Conservation (phyloP, 2,329 filamentous ascomycete genomes). For the Cordyceps farinosa region DNA sequence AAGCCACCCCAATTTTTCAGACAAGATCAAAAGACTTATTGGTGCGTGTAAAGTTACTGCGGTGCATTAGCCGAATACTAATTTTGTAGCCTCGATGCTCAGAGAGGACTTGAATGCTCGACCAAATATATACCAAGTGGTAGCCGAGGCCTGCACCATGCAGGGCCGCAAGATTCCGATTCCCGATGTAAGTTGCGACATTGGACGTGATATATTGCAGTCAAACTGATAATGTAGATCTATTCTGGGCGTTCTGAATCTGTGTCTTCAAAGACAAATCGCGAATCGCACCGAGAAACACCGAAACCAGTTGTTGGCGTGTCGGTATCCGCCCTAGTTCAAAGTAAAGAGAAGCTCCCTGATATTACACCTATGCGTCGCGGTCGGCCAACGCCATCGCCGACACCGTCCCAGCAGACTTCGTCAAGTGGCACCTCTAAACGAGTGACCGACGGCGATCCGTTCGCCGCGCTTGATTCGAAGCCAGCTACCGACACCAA, state of each 20-base stretch:
- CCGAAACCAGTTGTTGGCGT: slow-evolving; percentile 68
- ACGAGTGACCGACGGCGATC: slow-evolving; percentile 69
- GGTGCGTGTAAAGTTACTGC: slow-evolving; percentile 46
- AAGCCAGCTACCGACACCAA: slow-evolving; percentile 39
- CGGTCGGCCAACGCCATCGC: slow-evolving; percentile 54
- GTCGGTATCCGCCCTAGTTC: slow-evolving; percentile 71
- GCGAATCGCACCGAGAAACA: slow-evolving; percentile 36
- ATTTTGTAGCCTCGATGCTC: slow-evolving; percentile 73
- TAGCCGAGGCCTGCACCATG: slow-evolving; percentile 84
- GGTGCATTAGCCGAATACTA: slow-evolving; percentile 18
- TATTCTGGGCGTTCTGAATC: slow-evolving; percentile 54
- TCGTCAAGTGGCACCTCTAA: slow-evolving; percentile 59
- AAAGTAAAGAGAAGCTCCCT: slow-evolving; percentile 70
- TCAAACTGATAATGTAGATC: slow-evolving; percentile 39
- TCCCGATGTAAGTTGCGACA: slow-evolving; percentile 65
- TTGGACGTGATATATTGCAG: slow-evolving; percentile 17
- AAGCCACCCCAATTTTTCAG: slow-evolving; percentile 82
- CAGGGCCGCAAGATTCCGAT: slow-evolving; percentile 82
- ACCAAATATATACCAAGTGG: slow-evolving; percentile 91
- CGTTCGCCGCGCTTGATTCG: slow-evolving; percentile 85
- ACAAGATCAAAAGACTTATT: slow-evolving; percentile 84
- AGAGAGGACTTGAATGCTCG: slow-evolving; percentile 73
- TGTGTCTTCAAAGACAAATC: slow-evolving; percentile 48
- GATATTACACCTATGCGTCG: slow-evolving; percentile 93
- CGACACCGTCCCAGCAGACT: slow-evolving; percentile 33